These are phyloP conservation scores for Kluyveromyces nonfermentans DNA, from an alignment of 805 yeast genomes.

Conservation along the genomic window DNA sequence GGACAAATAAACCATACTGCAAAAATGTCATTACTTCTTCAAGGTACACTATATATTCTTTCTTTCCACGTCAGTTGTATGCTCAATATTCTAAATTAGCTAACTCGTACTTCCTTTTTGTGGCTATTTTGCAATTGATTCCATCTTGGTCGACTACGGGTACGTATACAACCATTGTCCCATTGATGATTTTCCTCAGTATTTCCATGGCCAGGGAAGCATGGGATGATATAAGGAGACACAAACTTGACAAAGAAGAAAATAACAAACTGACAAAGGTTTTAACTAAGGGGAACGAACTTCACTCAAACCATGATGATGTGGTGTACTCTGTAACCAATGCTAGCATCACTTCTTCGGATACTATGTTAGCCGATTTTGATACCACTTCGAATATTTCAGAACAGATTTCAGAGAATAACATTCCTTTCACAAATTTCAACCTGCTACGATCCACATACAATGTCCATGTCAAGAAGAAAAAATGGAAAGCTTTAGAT, in stretches of 20 bases:
- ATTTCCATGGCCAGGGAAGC: conserved; percentile 91
- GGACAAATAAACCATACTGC: conserved; percentile 48
- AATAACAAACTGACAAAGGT: conserved; percentile 48
- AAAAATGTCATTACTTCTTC: conserved; percentile 76
- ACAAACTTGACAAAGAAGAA: conserved; percentile 75
- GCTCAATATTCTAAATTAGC: conserved; percentile 94
- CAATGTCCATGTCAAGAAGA: conserved; percentile 17
- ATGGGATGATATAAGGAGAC: conserved; percentile 85
- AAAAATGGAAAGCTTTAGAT: conserved; percentile 62
- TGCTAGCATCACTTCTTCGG: conserved; percentile 5
- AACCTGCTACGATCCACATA: conserved; percentile 9
- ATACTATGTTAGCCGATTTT: conserved; percentile 1
- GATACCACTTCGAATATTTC: neutral
- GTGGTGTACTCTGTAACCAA: conserved; percentile 6
- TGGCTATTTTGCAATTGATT: conserved; percentile 89
- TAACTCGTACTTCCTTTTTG: conserved; percentile 78
- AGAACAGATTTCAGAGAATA: neutral
- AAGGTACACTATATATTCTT: conserved; percentile 69
- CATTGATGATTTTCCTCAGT: conserved; percentile 74
- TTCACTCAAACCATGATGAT: neutral
- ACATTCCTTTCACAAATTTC: conserved; percentile 15
- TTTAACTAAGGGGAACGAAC: conserved; percentile 15
- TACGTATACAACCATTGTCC: conserved; percentile 85
- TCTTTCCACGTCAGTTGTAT: conserved; percentile 76
- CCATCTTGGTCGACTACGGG: conserved; percentile 98